phyloP scores from a whole-genome alignment of 257 asterid genomes.

The Agastache rugosa region DNA sequence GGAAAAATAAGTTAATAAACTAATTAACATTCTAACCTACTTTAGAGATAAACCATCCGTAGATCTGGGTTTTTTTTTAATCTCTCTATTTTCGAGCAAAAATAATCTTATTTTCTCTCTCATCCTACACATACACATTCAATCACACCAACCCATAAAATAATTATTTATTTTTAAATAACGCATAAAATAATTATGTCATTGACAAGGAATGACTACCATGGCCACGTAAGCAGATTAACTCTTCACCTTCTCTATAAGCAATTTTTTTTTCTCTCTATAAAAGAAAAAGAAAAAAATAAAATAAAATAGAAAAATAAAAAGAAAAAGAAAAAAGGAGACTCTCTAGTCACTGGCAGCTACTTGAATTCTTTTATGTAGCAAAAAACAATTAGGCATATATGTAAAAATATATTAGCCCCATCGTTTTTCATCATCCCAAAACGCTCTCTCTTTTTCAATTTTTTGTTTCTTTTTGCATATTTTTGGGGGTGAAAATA shows the following conservation, averaged over 20 bases:
- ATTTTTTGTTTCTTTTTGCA: neutral
- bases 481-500: conserved; percentile 15
- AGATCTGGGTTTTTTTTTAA: neutral
- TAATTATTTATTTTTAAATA: too few species aligned
- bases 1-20: neutral
- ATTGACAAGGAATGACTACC: conserved; percentile 37
- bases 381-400: neutral
- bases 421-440: conserved; percentile 32
- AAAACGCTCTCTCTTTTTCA: conserved; percentile 34
- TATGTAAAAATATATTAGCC: conserved; percentile 25
- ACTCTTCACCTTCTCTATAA: neutral
- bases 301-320: neutral
- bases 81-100: neutral
- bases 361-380: conserved; percentile 30
- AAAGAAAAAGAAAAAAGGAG: neutral
- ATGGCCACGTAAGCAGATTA: conserved; percentile 39
- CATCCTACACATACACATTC: conserved; percentile 25
- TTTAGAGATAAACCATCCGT: conserved; percentile 32
- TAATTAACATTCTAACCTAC: conserved; percentile 21
- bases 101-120: neutral
- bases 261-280: too few species aligned
- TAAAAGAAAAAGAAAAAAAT: neutral
- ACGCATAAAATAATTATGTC: neutral
- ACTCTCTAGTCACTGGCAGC: conserved; percentile 7
- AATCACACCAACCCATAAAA: neutral